Conservation (phyloP, 2,329 filamentous ascomycete species). For the Celoporthe dispersa region DNA sequence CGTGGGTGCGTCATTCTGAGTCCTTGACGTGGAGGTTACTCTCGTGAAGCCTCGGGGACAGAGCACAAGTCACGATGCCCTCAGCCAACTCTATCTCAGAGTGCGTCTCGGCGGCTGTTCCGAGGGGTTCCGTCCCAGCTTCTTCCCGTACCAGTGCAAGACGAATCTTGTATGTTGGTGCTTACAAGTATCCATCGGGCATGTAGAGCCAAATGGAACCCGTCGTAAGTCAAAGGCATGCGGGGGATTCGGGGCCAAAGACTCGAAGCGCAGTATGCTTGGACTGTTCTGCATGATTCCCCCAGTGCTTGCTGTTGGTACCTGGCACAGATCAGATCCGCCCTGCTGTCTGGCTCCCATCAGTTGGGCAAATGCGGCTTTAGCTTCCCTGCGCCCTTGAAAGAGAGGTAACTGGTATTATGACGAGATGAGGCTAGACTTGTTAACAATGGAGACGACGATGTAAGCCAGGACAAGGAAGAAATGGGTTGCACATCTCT, state of each 20-base stretch:
- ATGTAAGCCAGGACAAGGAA: not conserved
- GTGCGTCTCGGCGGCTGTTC: not conserved
- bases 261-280: not conserved
- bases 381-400: not conserved
- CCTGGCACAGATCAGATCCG: not conserved
- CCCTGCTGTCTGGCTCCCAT: not conserved
- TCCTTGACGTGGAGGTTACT: not conserved
- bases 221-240: not conserved
- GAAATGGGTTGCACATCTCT: not conserved
- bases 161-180: not conserved
- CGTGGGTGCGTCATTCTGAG: not conserved
- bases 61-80: too few relatives aligned
- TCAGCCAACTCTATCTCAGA: not conserved
- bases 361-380: not conserved
- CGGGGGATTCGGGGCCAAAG: not conserved
- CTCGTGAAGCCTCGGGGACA: not conserved
- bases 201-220: too few relatives aligned
- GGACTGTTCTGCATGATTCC: not conserved
- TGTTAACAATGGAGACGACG: not conserved
- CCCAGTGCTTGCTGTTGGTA: not conserved
- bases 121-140: not conserved
- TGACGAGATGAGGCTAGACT: not conserved
- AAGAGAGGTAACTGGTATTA: not conserved
- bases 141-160: not conserved
- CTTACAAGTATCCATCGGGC: not conserved